Base-by-base conservation (phyloP, 768 basidiomycete genomes). In the Mycena filopes region DNA sequence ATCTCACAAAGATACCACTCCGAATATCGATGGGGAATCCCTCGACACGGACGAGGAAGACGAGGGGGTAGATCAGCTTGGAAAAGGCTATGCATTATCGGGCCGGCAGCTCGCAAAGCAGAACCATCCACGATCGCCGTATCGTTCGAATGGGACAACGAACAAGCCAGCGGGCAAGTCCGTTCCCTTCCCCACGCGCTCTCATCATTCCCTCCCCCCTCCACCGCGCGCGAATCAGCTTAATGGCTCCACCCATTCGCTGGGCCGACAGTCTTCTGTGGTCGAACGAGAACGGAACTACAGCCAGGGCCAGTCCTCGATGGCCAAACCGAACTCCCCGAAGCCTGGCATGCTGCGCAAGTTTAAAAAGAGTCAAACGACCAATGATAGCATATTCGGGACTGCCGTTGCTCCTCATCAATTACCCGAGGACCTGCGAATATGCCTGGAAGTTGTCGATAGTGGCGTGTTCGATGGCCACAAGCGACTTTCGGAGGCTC, bases 391-490 rank as follows among this genome's bases (percentile, higher is more conserved):
- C 25, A 76, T 85, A 4, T 76, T 87, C 53, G 82, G 82, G 21
- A 83, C 83, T 46, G 83, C 87, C 8, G 81, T 94, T 20, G 84
- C 91, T 8, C 92, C 93, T 0, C 89, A 90, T 73, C 89, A 91
- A 60, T 76, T 99, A 9, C 97, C 98, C 8, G 93, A 95, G 51
- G 96, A 96, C 73, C 75, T 99, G 49, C 87, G 90, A 54, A 84
- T 87, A 70, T 96, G 96, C 71, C 79, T 99, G 9, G 92, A 95
- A 74, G 93, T 95, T 15, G 88, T 97, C 43, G 90, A 95, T 71
- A 86, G 87, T 38, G 92, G 94, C 26, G 93, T 98, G 47, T 82
- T 98, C 55, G 90, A 93, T 43, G 97, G 98, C 2, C 98, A 99
- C 77, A 84, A 91, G 70, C 86, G 89, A 69, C 84, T 99, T 36